A percentile compares a stretch with the other conserved stretches of the same genome.
These are phyloP conservation scores for Chaetomium tenue DNA, from an alignment of 495 filamentous ascomycete species.

Conservation along the genomic window DNA sequence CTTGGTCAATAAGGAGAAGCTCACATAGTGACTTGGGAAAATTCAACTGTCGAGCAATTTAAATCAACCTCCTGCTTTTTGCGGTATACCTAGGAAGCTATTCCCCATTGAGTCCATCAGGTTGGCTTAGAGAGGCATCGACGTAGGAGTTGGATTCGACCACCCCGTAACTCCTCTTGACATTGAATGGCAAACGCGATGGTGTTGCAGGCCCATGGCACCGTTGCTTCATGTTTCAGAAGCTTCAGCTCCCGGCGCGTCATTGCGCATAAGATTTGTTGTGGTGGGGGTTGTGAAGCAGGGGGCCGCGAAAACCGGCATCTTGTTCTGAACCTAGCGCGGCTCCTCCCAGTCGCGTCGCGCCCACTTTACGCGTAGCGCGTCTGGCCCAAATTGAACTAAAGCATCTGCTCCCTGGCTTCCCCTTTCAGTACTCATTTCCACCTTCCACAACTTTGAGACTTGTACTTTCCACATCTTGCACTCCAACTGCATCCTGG, in stretches of 20 bases:
- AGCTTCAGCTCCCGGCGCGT: neutral
- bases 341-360: constrained; percentile 11
- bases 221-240: neutral
- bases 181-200: neutral
- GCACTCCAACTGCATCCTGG: neutral
- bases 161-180: too few species aligned
- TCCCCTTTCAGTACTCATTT: constrained; percentile 7
- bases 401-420: neutral
- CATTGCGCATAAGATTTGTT: neutral
- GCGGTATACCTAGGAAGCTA: too few species aligned
- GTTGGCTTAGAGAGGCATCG: too few species aligned
- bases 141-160: too few species aligned
- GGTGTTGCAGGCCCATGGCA: neutral
- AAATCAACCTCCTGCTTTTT: too few species aligned
- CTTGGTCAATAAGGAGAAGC: too few species aligned
- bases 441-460: constrained; percentile 6
- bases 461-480: constrained; percentile 12
- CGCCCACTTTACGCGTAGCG: constrained; percentile 23
- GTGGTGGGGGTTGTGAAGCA: constrained; percentile 12
- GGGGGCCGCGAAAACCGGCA: neutral
- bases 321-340: neutral
- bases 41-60: too few species aligned
- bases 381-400: neutral
- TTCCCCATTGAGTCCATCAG: too few species aligned
- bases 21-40: too few species aligned